Evolutionary conservation across 2,329 filamentous ascomycete species (phyloP).

Genomic region (Alternaria solani): DNA sequence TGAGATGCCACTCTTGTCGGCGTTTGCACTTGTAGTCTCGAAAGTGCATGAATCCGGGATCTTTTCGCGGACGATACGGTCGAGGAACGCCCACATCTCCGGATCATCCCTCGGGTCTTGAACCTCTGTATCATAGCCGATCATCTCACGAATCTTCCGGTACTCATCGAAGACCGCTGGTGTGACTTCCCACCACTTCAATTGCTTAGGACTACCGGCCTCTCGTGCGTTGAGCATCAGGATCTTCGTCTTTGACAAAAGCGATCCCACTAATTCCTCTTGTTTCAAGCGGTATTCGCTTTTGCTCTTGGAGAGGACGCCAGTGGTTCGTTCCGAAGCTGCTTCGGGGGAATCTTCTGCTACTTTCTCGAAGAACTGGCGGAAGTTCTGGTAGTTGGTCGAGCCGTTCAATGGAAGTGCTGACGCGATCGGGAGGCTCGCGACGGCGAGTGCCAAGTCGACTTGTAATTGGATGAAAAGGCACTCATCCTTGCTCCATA

Average conservation of each 20-base stretch:
- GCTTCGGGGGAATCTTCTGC: neutral
- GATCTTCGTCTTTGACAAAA: accelerated
- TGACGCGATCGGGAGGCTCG: neutral
- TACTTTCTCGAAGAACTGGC: neutral
- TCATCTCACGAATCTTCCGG: neutral
- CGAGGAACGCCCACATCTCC: neutral
- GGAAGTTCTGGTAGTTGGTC: neutral
- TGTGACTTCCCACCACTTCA: neutral
- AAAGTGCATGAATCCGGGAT: neutral
- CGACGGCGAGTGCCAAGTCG: neutral
- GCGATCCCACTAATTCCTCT: neutral
- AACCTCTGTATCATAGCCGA: neutral
- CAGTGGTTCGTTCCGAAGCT: neutral
- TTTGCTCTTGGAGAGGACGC: neutral
- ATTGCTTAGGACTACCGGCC: too few species aligned
- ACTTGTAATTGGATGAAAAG: neutral
- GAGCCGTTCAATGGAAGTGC: neutral
- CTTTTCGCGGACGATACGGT: neutral
- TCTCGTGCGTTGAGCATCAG: neutral
- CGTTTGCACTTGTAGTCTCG: neutral
- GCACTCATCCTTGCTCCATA: neutral
- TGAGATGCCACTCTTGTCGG: neutral
- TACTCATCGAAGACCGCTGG: neutral
- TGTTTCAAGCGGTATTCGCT: neutral
- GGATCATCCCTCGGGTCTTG: neutral